Conservation (phyloP, 2,329 filamentous ascomycete genomes). For the Parastagonospora nodorum region DNA sequence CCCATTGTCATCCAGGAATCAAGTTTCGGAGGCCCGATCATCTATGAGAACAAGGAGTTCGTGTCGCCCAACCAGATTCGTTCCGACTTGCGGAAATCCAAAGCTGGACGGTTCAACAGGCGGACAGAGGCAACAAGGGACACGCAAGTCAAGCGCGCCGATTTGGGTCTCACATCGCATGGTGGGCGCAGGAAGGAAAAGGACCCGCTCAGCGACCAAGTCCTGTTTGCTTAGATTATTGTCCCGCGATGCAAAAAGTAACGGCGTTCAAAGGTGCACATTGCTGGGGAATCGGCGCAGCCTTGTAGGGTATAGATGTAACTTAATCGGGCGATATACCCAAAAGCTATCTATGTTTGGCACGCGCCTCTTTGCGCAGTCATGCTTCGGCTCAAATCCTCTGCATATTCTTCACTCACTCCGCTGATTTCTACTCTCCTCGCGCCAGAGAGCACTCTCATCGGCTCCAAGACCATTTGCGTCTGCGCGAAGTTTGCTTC, state of each 20-base stretch:
- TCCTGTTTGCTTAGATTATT: conserved; percentile 70
- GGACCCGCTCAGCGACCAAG: conserved; percentile 75
- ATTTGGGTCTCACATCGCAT: conserved; percentile 73
- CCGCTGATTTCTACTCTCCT: conserved; percentile 45
- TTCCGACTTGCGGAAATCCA: conserved; percentile 75
- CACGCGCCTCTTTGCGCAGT: conserved; percentile 17
- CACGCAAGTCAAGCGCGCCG: conserved; percentile 73
- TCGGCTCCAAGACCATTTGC: conserved; percentile 51
- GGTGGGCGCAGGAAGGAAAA: conserved; percentile 66
- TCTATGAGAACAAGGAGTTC: conserved; percentile 98
- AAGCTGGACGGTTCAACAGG: conserved; percentile 77
- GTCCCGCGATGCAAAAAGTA: conserved; percentile 13
- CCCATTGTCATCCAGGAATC: conserved; percentile 95
- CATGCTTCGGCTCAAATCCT: conserved; percentile 42
- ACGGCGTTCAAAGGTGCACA: conserved; percentile 19
- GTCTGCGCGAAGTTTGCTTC: conserved; percentile 42
- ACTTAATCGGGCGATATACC: not conserved
- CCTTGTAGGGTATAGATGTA: not conserved
- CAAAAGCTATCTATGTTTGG: not conserved
- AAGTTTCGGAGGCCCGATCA: conserved; percentile 92
- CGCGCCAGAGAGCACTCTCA: conserved; percentile 44
- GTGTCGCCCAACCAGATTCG: conserved; percentile 95
- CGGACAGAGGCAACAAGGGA: conserved; percentile 77
- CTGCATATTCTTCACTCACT: conserved; percentile 46
- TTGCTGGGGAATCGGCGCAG: not conserved